Evolutionary conservation across 805 yeast genomes (phyloP).

Genomic region (Ogataea methylovora): DNA sequence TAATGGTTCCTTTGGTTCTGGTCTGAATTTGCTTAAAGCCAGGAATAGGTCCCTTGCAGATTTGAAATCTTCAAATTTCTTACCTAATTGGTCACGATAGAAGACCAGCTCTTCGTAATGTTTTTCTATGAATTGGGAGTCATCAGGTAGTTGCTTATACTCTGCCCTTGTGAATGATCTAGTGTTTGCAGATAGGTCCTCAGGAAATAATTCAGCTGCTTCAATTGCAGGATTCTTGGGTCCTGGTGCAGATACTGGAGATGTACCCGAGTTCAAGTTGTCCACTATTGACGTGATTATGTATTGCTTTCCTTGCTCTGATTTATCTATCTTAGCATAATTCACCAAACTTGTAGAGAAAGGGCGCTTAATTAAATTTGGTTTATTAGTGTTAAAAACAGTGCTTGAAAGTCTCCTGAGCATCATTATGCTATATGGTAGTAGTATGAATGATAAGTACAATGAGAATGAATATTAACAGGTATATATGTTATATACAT

Average conservation of each 20-base stretch:
- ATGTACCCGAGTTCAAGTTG: constrained; percentile 2
- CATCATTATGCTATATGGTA: too few relatives aligned
- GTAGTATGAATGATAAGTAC: too few relatives aligned
- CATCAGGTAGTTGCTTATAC: constrained; percentile 46
- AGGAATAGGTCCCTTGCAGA: constrained; percentile 30
- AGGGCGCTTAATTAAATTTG: too few relatives aligned
- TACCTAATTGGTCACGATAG: constrained; percentile 26
- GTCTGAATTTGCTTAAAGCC: constrained; percentile 29
- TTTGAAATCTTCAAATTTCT: constrained; percentile 30
- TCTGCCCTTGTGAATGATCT: constrained; percentile 9
- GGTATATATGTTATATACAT: too few relatives aligned
- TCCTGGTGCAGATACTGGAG: background rate
- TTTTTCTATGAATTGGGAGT: constrained; percentile 42
- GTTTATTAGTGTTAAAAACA: too few relatives aligned
- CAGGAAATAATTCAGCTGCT: constrained; percentile 17
- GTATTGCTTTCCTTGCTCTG: constrained; percentile 8
- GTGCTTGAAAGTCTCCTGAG: too few relatives aligned
- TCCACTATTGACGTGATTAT: constrained; percentile 14
- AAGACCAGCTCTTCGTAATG: constrained; percentile 34
- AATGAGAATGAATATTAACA: too few relatives aligned
- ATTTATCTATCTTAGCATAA: constrained; percentile 13
- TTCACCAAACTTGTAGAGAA: too few relatives aligned
- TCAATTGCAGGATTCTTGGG: constrained; percentile 17
- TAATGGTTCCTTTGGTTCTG: constrained; percentile 4
- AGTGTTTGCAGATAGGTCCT: constrained; percentile 5